Conservation (phyloP, 2,329 filamentous ascomycete genomes). For the Penicillium capsulatum region DNA sequence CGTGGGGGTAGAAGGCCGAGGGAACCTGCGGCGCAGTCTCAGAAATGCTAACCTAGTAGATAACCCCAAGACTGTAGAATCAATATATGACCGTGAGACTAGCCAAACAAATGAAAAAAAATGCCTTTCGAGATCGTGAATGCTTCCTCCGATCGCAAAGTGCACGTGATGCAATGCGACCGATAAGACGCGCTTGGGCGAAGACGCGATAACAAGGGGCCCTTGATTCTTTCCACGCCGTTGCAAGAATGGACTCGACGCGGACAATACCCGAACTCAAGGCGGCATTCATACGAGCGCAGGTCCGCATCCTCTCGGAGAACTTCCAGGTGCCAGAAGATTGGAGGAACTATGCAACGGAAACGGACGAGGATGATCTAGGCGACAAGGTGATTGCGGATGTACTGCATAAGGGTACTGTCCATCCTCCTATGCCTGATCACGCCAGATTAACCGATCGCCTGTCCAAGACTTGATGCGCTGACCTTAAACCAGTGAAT, state of each 20-base stretch:
- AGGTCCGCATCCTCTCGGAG: conserved; percentile 51
- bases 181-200: conserved; percentile 16
- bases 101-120: too few relatives aligned
- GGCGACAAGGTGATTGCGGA: conserved; percentile 49
- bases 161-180: conserved; percentile 11
- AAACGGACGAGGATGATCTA: conserved; percentile 44
- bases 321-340: conserved; percentile 46
- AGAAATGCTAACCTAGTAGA: not conserved
- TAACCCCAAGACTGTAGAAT: too few relatives aligned
- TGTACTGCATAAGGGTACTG: conserved; percentile 49
- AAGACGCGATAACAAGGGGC: conserved; percentile 1
- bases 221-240: not conserved
- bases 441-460: not conserved
- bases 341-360: conserved; percentile 43
- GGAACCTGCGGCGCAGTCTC: conserved; percentile 1
- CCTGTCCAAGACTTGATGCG: not conserved
- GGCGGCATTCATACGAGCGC: conserved; percentile 48
- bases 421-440: not conserved
- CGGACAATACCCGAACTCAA: conserved; percentile 51
- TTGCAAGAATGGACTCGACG: conserved; percentile 34
- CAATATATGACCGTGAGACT: too few relatives aligned
- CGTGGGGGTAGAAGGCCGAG: conserved; percentile 14
- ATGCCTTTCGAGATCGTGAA: too few relatives aligned
- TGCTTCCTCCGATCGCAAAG: too few relatives aligned
- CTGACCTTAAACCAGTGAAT: conserved; percentile 44